phyloP scores from a whole-genome alignment of 768 basidiomycete genomes.

The Suillus discolor region DNA sequence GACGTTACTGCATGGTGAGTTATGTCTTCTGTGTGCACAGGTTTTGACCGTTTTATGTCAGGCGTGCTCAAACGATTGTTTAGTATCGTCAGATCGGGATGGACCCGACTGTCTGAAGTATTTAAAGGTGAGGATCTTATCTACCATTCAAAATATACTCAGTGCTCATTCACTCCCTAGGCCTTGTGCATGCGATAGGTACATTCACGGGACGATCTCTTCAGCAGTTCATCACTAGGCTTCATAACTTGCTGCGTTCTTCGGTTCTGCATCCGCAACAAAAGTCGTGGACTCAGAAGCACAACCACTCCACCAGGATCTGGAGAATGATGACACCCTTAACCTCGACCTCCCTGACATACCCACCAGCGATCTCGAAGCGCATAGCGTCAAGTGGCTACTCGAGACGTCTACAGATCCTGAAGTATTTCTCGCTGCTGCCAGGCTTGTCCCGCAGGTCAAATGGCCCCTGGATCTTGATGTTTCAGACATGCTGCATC shows the following conservation, averaged over 20 bases:
- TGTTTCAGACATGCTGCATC: neutral
- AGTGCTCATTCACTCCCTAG: too few species aligned
- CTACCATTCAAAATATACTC: too few species aligned
- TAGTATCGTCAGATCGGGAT: too few species aligned
- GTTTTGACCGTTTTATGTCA: too few species aligned
- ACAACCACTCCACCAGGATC: neutral
- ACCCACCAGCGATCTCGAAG: neutral
- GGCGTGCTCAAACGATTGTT: too few species aligned
- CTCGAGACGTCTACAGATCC: neutral
- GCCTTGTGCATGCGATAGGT: too few species aligned
- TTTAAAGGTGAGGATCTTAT: too few species aligned
- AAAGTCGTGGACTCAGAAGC: too few species aligned
- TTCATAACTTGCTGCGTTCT: too few species aligned
- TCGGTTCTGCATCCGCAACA: neutral
- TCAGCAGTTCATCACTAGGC: too few species aligned
- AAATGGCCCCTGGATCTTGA: neutral
- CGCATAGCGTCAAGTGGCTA: slow-evolving; percentile 10
- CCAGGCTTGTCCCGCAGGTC: neutral
- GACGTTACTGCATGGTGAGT: neutral
- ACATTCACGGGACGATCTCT: too few species aligned
- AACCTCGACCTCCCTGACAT: neutral
- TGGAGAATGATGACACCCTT: neutral
- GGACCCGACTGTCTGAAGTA: too few species aligned
- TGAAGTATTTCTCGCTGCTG: neutral
- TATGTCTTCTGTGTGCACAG: neutral